These are phyloP conservation scores for Colletotrichum kahawae DNA, from an alignment of 2,329 filamentous ascomycete genomes.

Conservation along the genomic window DNA sequence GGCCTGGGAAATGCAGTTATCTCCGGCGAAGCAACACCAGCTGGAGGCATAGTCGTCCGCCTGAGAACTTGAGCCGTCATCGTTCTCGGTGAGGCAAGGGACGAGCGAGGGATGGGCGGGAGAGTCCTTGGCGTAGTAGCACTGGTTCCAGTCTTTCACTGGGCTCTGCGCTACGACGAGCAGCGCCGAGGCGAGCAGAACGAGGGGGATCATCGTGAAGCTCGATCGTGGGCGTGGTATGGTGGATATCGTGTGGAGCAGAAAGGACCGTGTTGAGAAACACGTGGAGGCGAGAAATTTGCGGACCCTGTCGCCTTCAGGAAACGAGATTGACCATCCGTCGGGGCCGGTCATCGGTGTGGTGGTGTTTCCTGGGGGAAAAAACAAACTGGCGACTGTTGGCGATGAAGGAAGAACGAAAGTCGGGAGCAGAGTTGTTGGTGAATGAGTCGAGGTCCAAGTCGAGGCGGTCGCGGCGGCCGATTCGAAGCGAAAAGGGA, in stretches of 20 bases:
- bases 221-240: background rate
- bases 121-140: conserved; percentile 7
- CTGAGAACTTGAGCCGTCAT: background rate
- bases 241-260: background rate
- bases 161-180: background rate
- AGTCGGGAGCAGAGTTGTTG: background rate
- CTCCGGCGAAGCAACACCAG: conserved; percentile 11
- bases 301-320: background rate
- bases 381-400: background rate
- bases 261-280: background rate
- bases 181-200: background rate
- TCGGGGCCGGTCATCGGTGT: background rate
- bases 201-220: background rate
- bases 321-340: background rate
- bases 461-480: background rate
- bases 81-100: background rate
- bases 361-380: background rate
- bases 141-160: background rate
- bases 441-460: background rate
- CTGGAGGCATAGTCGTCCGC: background rate
- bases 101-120: background rate
- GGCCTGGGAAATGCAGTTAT: background rate
- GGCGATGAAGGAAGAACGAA: background rate
- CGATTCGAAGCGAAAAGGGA: background rate
- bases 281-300: background rate